These are phyloP conservation scores for Sanghuangporus weigelae DNA, from an alignment of 1,284 basidiomycete genomes.

Conservation along the genomic window DNA sequence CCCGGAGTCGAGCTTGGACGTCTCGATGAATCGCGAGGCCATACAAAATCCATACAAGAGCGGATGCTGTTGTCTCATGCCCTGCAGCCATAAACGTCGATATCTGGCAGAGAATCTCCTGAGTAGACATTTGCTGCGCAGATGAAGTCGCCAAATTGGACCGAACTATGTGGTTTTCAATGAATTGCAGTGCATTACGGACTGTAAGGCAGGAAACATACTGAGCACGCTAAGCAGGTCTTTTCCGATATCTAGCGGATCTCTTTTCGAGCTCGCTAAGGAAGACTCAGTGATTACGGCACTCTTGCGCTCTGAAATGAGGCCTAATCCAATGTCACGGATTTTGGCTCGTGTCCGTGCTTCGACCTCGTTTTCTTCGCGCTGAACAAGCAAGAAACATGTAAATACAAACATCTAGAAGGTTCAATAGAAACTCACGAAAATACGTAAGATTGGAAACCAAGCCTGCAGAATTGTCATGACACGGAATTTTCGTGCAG, in stretches of 20 bases:
- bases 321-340: conserved; percentile 46
- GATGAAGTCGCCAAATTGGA: conserved; percentile 49
- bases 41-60: conserved; percentile 70
- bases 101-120: conserved; percentile 71
- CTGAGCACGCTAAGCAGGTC: conserved; percentile 55
- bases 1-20: conserved; percentile 53
- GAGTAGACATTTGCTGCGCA: conserved; percentile 53
- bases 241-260: conserved; percentile 25
- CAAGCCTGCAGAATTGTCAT: conserved; percentile 55
- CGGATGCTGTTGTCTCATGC: conserved; percentile 57
- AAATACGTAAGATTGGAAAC: conserved; percentile 50
- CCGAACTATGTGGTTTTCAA: conserved; percentile 36
- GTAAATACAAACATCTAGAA: conserved; percentile 20
- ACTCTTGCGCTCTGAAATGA: conserved; percentile 46
- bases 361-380: conserved; percentile 38
- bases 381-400: conserved; percentile 23
- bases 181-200: not conserved
- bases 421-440: conserved; percentile 38
- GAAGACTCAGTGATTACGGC: conserved; percentile 26
- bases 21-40: conserved; percentile 50
- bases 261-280: not conserved
- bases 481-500: conserved; percentile 44
- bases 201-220: conserved; percentile 26
- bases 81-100: conserved; percentile 72
- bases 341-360: conserved; percentile 42